A percentile compares a stretch with the other conserved stretches of the same genome.
Evolutionary conservation across 805 yeast species (phyloP).

Genomic region (Ogataea zsoltii): DNA sequence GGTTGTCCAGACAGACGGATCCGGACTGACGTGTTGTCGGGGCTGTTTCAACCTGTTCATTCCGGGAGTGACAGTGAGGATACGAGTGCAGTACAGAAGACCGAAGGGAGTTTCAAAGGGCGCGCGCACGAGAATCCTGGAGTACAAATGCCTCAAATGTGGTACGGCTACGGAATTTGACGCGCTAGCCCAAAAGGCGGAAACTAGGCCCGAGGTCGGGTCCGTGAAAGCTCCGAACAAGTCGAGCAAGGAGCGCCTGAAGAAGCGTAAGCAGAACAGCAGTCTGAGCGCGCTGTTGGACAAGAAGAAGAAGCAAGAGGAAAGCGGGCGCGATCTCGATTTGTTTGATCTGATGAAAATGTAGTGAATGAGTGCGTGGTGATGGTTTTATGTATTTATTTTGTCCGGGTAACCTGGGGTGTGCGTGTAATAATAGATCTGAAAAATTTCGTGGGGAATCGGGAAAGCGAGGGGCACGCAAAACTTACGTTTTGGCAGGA

Average conservation of each 20-base stretch:
- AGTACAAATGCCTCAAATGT: conserved; percentile 27
- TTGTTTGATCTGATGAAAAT: conserved; percentile 32
- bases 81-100: conserved; percentile 14
- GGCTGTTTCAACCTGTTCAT: conserved; percentile 21
- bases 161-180: conserved; percentile 12
- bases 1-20: conserved; percentile 8
- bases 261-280: conserved; percentile 30
- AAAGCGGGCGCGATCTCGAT: conserved; percentile 17
- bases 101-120: background rate
- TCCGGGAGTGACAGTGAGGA: conserved; percentile 22
- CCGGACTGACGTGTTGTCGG: conserved; percentile 17
- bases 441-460: conserved; percentile 1
- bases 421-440: no score
- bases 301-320: conserved; percentile 20
- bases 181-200: conserved; percentile 7
- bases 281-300: conserved; percentile 25
- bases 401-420: no score
- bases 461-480: background rate
- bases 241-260: conserved; percentile 19
- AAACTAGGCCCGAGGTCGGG: conserved; percentile 1
- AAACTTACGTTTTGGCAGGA: background rate
- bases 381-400: no score
- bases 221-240: conserved; percentile 6
- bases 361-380: no score
- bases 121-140: conserved; percentile 12